Base-by-base conservation (phyloP, 257 asterid species). In the Handroanthus guayacan region DNA sequence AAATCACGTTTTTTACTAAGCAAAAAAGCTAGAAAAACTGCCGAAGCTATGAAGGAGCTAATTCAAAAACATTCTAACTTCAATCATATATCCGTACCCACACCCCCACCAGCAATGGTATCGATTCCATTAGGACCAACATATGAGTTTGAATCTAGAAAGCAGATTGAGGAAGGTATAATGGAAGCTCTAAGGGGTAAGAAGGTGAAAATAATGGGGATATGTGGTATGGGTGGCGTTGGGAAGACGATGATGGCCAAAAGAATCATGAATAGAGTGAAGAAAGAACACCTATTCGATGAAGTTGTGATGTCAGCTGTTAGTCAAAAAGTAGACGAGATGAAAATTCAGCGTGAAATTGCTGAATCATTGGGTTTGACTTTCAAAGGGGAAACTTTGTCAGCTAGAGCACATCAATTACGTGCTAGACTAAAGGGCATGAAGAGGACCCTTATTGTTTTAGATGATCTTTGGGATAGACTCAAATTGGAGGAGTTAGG, bases 381-480 rank as follows among this genome's bases (percentile, higher is more conserved):
- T 0, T 20, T 75, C 9, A 5, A 8, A 8, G 47, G 3, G 5
- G 12, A 20, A 4, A 37, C 14, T 2, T 12, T 61, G 48, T 3
- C 16, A 0, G 47, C 7, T 17, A 80, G 79, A 65, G 75, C 70
- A 71, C 12, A 6, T 13, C 6, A 13, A 36, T 18, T 78, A 25
- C 16, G 4, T 9, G 9, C 44, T 0, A 56, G 75, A 13, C 17
- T 71, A 47, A 34, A 0, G 1, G 43, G 8, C 18, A 13, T 2
- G 2, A 79, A 54, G 4, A 74, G 38, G 8, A 68, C 36, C 10
- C 84, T 86, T 20, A 10, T 86, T 44, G 34, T 79, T 14, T 11
- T 86, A 20, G 90, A 83, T 37, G 84, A 86, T 50, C 63, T 83
- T 9, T 83, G 86, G 87, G 38, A 62, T 18, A 5, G 12, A 36